Conservation (phyloP, 768 basidiomycete species). For the Agaricus subrufescens region DNA sequence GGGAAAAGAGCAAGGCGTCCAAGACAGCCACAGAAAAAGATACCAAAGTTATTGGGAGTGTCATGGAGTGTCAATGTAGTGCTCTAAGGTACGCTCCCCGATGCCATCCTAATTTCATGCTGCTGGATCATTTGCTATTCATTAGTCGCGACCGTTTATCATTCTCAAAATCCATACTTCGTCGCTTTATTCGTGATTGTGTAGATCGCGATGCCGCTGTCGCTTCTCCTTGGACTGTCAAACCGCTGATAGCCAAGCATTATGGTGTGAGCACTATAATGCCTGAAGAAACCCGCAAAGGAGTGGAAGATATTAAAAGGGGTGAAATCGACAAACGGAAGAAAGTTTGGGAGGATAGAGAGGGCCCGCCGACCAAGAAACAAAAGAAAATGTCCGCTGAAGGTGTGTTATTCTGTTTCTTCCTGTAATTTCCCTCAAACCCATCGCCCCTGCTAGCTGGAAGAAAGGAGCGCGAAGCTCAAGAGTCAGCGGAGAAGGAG, state of each 20-base stretch:
- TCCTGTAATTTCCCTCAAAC: constrained; percentile 10
- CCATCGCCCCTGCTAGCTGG: constrained; percentile 37
- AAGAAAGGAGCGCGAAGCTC: constrained; percentile 65
- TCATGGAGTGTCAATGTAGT: constrained; percentile 78
- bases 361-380: constrained; percentile 76
- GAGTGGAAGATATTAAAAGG: constrained; percentile 76
- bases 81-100: constrained; percentile 63
- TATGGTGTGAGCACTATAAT: constrained; percentile 85
- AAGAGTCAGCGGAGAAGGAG: constrained; percentile 65
- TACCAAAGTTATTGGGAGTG: constrained; percentile 65
- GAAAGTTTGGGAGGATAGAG: constrained; percentile 86
- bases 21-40: constrained; percentile 48
- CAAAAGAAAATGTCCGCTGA: constrained; percentile 73
- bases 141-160: constrained; percentile 88
- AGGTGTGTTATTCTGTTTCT: constrained; percentile 35
- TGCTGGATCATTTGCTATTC: constrained; percentile 4
- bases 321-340: constrained; percentile 92
- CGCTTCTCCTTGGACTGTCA: constrained; percentile 95
- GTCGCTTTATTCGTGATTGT: constrained; percentile 93
- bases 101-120: constrained; percentile 1
- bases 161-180: constrained; percentile 95
- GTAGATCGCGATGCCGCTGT: constrained; percentile 90
- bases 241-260: constrained; percentile 73
- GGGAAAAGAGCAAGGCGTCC: constrained; percentile 49
- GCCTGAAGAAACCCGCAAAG: constrained; percentile 78